Conservation (phyloP, 2,329 filamentous ascomycete species). For the Diaporthe sp. region DNA sequence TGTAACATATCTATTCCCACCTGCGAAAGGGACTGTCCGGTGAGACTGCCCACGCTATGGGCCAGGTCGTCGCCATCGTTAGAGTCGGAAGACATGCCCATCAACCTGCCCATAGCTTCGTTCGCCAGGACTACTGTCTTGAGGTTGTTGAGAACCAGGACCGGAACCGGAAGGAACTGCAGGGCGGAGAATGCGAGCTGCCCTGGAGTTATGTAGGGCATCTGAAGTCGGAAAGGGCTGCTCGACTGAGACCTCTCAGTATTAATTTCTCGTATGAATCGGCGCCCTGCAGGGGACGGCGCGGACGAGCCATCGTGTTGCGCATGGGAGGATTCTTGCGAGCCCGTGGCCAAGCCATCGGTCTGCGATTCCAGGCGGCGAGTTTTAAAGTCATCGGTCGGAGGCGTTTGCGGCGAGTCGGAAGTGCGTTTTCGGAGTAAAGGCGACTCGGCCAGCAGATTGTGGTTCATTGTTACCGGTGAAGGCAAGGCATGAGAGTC, state of each 20-base stretch:
- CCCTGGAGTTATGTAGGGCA: conserved; percentile 63
- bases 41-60: conserved; percentile 70
- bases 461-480: conserved; percentile 28
- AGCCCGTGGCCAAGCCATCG: background rate
- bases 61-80: conserved; percentile 55
- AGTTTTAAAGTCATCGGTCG: background rate
- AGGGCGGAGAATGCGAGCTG: conserved; percentile 77
- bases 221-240: conserved; percentile 55
- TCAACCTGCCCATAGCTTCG: conserved; percentile 79
- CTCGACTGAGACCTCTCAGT: conserved; percentile 36
- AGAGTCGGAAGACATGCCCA: conserved; percentile 68
- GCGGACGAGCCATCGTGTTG: conserved; percentile 4
- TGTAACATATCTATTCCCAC: conserved; percentile 82
- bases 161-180: conserved; percentile 80
- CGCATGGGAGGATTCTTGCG: background rate
- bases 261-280: conserved; percentile 41
- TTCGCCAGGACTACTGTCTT: conserved; percentile 83
- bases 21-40: conserved; percentile 76
- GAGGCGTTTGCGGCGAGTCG: conserved; percentile 13
- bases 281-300: conserved; percentile 31
- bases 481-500: conserved; percentile 20
- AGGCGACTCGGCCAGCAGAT: conserved; percentile 15
- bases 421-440: conserved; percentile 1
- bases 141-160: conserved; percentile 76
- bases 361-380: conserved; percentile 7